phyloP scores from a whole-genome alignment of 2,329 filamentous ascomycete species.

The Fusarium coffeatum region DNA sequence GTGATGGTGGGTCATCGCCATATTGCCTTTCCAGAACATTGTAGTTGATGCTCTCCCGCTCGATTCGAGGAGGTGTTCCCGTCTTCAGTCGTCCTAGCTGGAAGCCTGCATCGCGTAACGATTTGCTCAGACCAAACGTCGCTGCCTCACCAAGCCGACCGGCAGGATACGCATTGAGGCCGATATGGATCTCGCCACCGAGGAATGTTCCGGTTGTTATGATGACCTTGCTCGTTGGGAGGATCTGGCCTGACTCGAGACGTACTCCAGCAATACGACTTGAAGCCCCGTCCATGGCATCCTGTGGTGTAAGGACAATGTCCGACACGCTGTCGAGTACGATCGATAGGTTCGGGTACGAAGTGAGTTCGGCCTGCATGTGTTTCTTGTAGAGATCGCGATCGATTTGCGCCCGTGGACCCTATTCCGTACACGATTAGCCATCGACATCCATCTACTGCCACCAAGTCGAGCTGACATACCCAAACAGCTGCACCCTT shows the following conservation, averaged over 20 bases:
- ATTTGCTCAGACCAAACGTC: constrained; percentile 92
- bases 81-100: constrained; percentile 92
- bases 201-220: constrained; percentile 98
- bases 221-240: constrained; percentile 83
- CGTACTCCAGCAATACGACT: constrained; percentile 86
- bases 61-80: constrained; percentile 90
- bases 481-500: constrained; percentile 96
- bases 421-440: constrained; percentile 55
- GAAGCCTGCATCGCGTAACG: constrained; percentile 88
- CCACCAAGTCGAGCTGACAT: constrained; percentile 34
- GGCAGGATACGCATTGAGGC: constrained; percentile 83
- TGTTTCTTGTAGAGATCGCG: constrained; percentile 86
- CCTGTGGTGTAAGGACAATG: constrained; percentile 73
- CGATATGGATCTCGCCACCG: constrained; percentile 96
- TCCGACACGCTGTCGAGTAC: constrained; percentile 91
- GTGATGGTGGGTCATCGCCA: constrained; percentile 86
- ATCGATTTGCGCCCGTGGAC: constrained; percentile 95
- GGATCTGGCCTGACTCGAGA: constrained; percentile 86
- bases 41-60: constrained; percentile 85
- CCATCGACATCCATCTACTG: not conserved
- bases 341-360: constrained; percentile 82
- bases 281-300: constrained; percentile 57
- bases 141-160: constrained; percentile 95
- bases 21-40: constrained; percentile 75
- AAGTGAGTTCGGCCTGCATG: constrained; percentile 87